These are phyloP conservation scores for Hypholoma sublateritium DNA, from an alignment of 768 basidiomycete genomes.

Conservation along the genomic window DNA sequence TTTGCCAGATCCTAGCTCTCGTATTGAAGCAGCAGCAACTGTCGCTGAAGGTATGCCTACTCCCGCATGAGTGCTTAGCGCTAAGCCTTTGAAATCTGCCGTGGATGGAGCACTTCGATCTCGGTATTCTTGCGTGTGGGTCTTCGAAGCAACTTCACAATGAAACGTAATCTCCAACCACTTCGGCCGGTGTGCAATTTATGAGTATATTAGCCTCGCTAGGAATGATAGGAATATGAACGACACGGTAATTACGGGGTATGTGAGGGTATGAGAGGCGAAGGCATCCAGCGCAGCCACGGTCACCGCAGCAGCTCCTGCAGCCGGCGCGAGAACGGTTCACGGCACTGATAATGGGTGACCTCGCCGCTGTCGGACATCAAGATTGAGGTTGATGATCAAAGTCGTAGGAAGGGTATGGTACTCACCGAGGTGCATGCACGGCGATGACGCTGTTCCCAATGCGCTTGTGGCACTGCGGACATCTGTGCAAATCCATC, in stretches of 20 bases:
- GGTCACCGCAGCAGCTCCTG: constrained; percentile 35
- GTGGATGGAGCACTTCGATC: too few relatives aligned
- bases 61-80: too few relatives aligned
- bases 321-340: constrained; percentile 66
- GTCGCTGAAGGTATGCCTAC: too few relatives aligned
- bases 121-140: too few relatives aligned
- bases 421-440: constrained; percentile 76
- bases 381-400: background rate
- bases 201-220: too few relatives aligned
- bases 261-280: background rate
- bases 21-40: too few relatives aligned
- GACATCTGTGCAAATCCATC: constrained; percentile 61
- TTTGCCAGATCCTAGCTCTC: too few relatives aligned
- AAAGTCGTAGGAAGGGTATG: background rate
- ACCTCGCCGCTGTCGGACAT: constrained; percentile 75
- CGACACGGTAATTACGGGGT: background rate
- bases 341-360: constrained; percentile 95
- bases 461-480: constrained; percentile 92
- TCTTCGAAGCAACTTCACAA: too few relatives aligned
- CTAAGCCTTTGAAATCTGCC: too few relatives aligned
- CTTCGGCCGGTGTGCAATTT: too few relatives aligned
- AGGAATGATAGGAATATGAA: background rate
- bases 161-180: too few relatives aligned
- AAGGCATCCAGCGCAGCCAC: background rate
- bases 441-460: constrained; percentile 94